phyloP scores from a whole-genome alignment of 768 basidiomycete genomes.

The Kwoniella dendrophila region DNA sequence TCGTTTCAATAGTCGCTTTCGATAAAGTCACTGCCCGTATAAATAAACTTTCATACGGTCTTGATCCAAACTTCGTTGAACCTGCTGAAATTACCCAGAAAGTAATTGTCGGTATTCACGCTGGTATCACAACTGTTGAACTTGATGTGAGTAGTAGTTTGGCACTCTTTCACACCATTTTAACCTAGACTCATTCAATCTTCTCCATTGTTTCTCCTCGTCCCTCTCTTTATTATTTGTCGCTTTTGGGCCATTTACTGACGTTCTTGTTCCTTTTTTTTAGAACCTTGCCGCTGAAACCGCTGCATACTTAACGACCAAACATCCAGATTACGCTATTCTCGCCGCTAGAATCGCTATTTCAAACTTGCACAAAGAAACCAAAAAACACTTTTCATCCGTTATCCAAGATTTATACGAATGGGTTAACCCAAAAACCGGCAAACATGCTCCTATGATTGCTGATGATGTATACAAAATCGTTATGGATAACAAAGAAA shows the following conservation, averaged over 20 bases:
- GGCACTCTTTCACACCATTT: neutral
- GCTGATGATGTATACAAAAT: slow-evolving; percentile 80
- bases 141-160: slow-evolving; percentile 71
- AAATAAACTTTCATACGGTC: slow-evolving; percentile 81
- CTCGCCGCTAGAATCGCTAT: slow-evolving; percentile 98
- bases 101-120: slow-evolving; percentile 58
- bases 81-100: slow-evolving; percentile 72
- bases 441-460: slow-evolving; percentile 83
- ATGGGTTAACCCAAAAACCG: slow-evolving; percentile 97
- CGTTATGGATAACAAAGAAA: slow-evolving; percentile 76
- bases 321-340: slow-evolving; percentile 96
- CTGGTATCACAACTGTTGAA: slow-evolving; percentile 76
- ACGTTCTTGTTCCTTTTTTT: neutral
- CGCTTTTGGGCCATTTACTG: neutral
- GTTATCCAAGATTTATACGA: slow-evolving; percentile 88
- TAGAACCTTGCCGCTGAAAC: slow-evolving; percentile 97
- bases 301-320: slow-evolving; percentile 94
- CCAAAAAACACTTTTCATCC: slow-evolving; percentile 92
- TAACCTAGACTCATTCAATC: too few species aligned
- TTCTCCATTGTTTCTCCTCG: neutral
- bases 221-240: neutral
- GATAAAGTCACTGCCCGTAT: slow-evolving; percentile 55
- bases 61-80: slow-evolving; percentile 87
- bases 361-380: slow-evolving; percentile 98
- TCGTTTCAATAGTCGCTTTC: slow-evolving; percentile 33